A percentile compares a stretch with the other conserved stretches of the same genome.
Conservation (phyloP, 2,329 filamentous ascomycete species). For the Xylaria sp. region DNA sequence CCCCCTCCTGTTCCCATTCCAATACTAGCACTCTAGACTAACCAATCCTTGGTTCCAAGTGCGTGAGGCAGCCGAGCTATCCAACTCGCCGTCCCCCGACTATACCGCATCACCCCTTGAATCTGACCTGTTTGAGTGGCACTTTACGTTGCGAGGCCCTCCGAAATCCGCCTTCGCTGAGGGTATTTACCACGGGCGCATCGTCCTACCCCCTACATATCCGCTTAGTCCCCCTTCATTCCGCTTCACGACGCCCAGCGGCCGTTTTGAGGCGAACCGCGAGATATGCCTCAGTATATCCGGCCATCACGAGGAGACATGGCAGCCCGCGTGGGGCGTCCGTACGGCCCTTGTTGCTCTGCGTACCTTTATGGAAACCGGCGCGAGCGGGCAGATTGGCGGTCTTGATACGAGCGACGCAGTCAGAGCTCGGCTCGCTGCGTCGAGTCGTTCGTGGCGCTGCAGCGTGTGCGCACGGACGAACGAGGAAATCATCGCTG, state of each 20-base stretch:
- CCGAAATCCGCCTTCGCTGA: slow-evolving; percentile 81
- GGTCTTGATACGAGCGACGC: slow-evolving; percentile 81
- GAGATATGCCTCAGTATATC: slow-evolving; percentile 96
- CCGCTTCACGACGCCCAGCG: slow-evolving; percentile 91
- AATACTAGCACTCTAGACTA: background rate
- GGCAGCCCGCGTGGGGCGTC: slow-evolving; percentile 98
- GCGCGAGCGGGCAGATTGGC: slow-evolving; percentile 87
- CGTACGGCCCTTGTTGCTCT: slow-evolving; percentile 85
- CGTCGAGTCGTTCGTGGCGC: slow-evolving; percentile 71
- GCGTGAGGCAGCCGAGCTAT: slow-evolving; percentile 90
- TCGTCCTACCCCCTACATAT: slow-evolving; percentile 88
- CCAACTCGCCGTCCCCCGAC: slow-evolving; percentile 81
- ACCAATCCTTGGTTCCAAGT: slow-evolving; percentile 60
- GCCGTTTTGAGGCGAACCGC: slow-evolving; percentile 94
- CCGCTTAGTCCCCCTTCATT: slow-evolving; percentile 94
- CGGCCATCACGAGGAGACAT: slow-evolving; percentile 97
- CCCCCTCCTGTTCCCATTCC: background rate
- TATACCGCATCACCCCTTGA: slow-evolving; percentile 89
- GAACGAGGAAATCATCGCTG: slow-evolving; percentile 79
- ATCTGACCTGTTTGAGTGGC: slow-evolving; percentile 95
- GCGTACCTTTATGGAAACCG: slow-evolving; percentile 92
- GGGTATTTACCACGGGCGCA: slow-evolving; percentile 95
- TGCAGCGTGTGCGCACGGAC: slow-evolving; percentile 77
- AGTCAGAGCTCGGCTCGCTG: slow-evolving; percentile 76
- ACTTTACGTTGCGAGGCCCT: slow-evolving; percentile 95